Conservation (phyloP, 1,284 basidiomycete genomes). For the Bjerkandera adusta region DNA sequence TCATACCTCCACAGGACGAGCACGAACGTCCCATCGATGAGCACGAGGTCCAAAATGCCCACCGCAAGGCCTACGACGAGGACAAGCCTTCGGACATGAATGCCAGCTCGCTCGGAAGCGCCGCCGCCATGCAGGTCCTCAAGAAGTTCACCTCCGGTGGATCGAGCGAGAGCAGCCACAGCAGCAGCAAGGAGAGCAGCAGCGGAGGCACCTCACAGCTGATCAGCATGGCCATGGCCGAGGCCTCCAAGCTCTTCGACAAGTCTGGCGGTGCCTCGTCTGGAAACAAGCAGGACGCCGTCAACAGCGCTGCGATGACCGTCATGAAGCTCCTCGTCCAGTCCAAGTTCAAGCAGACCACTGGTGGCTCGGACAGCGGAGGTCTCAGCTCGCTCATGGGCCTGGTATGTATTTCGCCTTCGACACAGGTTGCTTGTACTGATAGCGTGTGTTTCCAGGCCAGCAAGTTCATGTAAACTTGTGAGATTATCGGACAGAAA, state of each 20-base stretch:
- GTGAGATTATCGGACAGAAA: not conserved
- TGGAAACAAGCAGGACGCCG: slow-evolving; percentile 77
- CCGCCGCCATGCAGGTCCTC: slow-evolving; percentile 75
- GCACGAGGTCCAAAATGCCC: slow-evolving; percentile 57
- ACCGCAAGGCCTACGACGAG: slow-evolving; percentile 58
- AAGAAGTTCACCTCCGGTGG: slow-evolving; percentile 63
- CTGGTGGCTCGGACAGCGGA: slow-evolving; percentile 64
- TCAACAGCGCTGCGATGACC: slow-evolving; percentile 81
- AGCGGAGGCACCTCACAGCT: slow-evolving; percentile 54
- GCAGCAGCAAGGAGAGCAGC: slow-evolving; percentile 34
- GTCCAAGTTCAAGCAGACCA: slow-evolving; percentile 52
- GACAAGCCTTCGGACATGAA: slow-evolving; percentile 48
- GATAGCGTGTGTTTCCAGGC: slow-evolving; percentile 39
- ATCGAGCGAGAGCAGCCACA: too few relatives aligned
- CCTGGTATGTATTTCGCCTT: slow-evolving; percentile 40
- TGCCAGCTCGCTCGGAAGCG: slow-evolving; percentile 64
- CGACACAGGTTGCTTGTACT: too few relatives aligned
- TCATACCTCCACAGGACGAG: slow-evolving; percentile 35
- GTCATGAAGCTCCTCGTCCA: slow-evolving; percentile 79
- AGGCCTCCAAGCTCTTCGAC: slow-evolving; percentile 75
- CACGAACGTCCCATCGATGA: slow-evolving; percentile 64
- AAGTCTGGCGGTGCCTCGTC: slow-evolving; percentile 59
- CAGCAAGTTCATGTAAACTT: slow-evolving; percentile 37
- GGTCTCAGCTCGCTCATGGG: slow-evolving; percentile 56
- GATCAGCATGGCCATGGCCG: slow-evolving; percentile 81